Base-by-base conservation (phyloP, 176 grass and related monocot genomes). In the Echinochloa phyllopogon region DNA sequence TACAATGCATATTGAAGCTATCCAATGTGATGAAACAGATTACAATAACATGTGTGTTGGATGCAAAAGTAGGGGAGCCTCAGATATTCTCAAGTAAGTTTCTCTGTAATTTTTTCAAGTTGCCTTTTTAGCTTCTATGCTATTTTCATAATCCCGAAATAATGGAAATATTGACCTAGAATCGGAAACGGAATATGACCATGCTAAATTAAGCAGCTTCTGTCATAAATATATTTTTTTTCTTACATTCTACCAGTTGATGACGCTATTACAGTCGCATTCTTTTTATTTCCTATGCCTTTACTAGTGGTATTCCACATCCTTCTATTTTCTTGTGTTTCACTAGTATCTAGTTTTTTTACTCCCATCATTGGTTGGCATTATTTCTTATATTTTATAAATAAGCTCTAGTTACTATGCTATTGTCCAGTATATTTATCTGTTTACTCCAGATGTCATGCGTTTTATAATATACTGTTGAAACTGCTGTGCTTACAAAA, bases 11-110 rank as follows among this genome's bases (percentile, higher is more conserved):
- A 56, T 27, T 80, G 68, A 50, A 79, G 21, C 23, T 41, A 55
- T 44, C 76, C 77, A 59, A 38, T 64, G 61, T 64, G 74, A 60
- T 83, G 84, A 87, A 87, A 75, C 69, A 69, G n/a, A 83, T 24
- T 45, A 39, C 59, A 21, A 15, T 74, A 65, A 78, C 78, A 68
- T 68, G 21, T 97, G 90, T 86, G 13, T 79, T 87, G 43, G 77
- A 80, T 97, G 94, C 86, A 91, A 21, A 86, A 74, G 59, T 33
- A 65, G 24, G 10, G 66, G 64, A 84, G 41, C 3, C 70, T 84
- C 84, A 77, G 88, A 75, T 86, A 67, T 82, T 80, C 83, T 92
- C 5, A 78, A 91, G 94, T 97, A 80, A 83, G 94, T 91, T 49
- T 86, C 41, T 76, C 65, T 82, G 40, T 61, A 47, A 67, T 83